Evolutionary conservation across 805 yeast species (phyloP).

Genomic region (Grigorovia yakushimaensis): DNA sequence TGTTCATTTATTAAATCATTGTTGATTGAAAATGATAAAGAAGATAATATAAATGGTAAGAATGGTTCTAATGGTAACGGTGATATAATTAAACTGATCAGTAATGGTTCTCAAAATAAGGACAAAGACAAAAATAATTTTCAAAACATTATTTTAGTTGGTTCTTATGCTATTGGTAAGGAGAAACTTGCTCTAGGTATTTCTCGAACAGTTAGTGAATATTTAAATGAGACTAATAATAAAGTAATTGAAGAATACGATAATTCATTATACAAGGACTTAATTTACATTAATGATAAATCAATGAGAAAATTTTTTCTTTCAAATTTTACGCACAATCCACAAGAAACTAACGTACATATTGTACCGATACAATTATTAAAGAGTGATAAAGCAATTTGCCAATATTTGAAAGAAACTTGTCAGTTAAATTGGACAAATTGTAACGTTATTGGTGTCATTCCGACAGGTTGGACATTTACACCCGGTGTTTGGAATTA

Average conservation of each 20-base stretch:
- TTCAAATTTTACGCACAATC: background rate
- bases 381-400: constrained; percentile 28
- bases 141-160: constrained; percentile 39
- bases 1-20: constrained; percentile 38
- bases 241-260: background rate
- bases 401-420: constrained; percentile 14
- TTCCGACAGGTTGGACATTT: constrained; percentile 91
- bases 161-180: constrained; percentile 89
- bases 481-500: constrained; percentile 8
- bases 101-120: background rate
- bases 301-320: constrained; percentile 5
- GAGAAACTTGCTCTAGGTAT: constrained; percentile 70
- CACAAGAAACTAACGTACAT: constrained; percentile 39
- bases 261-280: background rate
- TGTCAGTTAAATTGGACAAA: constrained; percentile 7
- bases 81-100: constrained; percentile 1
- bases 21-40: constrained; percentile 21
- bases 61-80: constrained; percentile 27
- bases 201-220: constrained; percentile 36
- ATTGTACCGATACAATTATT: constrained; percentile 59
- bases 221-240: background rate
- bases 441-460: constrained; percentile 48
- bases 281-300: constrained; percentile 29
- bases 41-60: constrained; percentile 3
- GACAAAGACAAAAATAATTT: constrained; percentile 3